A percentile compares a stretch with the other conserved stretches of the same genome.
phyloP scores from a whole-genome alignment of 225 moss, liverwort and hornwort genomes.

The Lunularia cruciata region DNA sequence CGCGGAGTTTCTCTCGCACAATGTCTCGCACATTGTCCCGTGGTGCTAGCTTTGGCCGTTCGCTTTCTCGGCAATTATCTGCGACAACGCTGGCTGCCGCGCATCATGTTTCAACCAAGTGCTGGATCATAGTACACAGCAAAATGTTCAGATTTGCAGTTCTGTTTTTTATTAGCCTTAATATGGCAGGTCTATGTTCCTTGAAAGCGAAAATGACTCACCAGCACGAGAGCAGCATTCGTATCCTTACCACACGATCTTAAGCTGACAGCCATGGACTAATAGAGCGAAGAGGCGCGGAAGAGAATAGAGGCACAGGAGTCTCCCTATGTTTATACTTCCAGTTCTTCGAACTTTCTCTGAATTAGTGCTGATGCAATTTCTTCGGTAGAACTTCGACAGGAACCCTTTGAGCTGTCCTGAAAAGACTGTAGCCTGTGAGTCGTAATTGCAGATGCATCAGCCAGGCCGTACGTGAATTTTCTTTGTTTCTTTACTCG shows the following conservation, averaged over 20 bases:
- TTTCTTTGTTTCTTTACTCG: too few species aligned
- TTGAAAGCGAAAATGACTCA: constrained; percentile 42
- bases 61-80: constrained; percentile 45
- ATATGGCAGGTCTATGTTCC: constrained; percentile 69
- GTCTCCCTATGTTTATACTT: too few species aligned
- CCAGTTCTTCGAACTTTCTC: too few species aligned
- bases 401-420: too few species aligned
- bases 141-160: constrained; percentile 52
- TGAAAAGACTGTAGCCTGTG: too few species aligned
- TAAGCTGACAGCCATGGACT: too few species aligned
- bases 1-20: constrained; percentile 25
- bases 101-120: constrained; percentile 37
- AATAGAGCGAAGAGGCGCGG: too few species aligned
- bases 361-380: too few species aligned
- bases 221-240: constrained; percentile 25
- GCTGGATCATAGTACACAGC: constrained; percentile 57
- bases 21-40: constrained; percentile 37
- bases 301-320: too few species aligned
- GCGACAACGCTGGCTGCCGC: constrained; percentile 32
- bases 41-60: constrained; percentile 28
- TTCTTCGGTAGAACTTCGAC: too few species aligned
- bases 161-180: constrained; percentile 58
- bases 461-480: too few species aligned
- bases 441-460: too few species aligned
- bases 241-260: constrained; percentile 70